Conservation (phyloP, 1,284 basidiomycete species). For the Malassezia sympodialis region DNA sequence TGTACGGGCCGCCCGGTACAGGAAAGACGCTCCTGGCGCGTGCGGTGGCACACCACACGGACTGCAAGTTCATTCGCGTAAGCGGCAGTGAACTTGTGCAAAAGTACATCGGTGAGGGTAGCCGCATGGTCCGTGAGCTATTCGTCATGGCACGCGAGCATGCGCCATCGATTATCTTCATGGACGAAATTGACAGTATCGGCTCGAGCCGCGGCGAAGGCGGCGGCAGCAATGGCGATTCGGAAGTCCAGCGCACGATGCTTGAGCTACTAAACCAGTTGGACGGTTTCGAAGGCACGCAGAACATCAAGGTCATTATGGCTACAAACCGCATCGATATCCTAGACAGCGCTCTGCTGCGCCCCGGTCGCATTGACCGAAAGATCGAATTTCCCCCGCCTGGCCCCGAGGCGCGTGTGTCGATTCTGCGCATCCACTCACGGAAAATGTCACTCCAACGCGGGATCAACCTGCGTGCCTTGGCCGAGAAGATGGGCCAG, state of each 20-base stretch:
- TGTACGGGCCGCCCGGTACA: slow-evolving; percentile 47
- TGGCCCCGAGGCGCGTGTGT: slow-evolving; percentile 90
- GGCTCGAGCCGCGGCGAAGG: slow-evolving; percentile 84
- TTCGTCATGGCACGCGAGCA: slow-evolving; percentile 99
- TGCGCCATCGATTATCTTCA: slow-evolving; percentile 98
- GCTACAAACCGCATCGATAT: slow-evolving; percentile 98
- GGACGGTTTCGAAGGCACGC: slow-evolving; percentile 92
- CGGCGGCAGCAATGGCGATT: slow-evolving; percentile 70
- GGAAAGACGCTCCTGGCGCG: slow-evolving; percentile 46
- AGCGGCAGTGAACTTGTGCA: slow-evolving; percentile 91
- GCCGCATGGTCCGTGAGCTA: slow-evolving; percentile 66
- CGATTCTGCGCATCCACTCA: slow-evolving; percentile 91
- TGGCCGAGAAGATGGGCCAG: slow-evolving; percentile 98
- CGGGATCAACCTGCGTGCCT: slow-evolving; percentile 83
- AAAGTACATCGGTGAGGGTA: slow-evolving; percentile 97
- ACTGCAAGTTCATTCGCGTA: slow-evolving; percentile 95
- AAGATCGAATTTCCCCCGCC: slow-evolving; percentile 99
- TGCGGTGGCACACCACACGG: slow-evolving; percentile 67
- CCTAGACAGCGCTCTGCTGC: slow-evolving; percentile 81
- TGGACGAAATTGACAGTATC: slow-evolving; percentile 99
- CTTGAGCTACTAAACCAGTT: slow-evolving; percentile 90
- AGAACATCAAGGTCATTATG: slow-evolving; percentile 99
- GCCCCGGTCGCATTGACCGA: slow-evolving; percentile 92
- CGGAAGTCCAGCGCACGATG: slow-evolving; percentile 97
- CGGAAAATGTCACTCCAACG: slow-evolving; percentile 98